phyloP scores from a whole-genome alignment of 2,329 filamentous ascomycete species.

The Hymenotorrendiella dingleyae region DNA sequence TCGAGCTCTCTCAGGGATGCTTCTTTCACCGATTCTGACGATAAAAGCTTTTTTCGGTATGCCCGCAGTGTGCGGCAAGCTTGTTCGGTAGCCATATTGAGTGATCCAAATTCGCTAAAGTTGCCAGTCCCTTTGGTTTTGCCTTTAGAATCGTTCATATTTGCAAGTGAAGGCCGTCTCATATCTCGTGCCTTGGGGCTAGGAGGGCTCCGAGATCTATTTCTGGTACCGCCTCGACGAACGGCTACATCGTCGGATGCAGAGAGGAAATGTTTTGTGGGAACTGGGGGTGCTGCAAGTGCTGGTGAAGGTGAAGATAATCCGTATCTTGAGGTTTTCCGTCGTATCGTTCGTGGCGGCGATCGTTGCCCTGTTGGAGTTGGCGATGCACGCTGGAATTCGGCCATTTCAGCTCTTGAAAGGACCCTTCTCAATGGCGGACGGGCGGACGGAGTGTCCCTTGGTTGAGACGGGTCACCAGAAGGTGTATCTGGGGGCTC shows the following conservation, averaged over 20 bases:
- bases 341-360: slow-evolving; percentile 47
- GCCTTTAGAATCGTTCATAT: slow-evolving; percentile 37
- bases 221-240: slow-evolving; percentile 17
- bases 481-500: slow-evolving; percentile 17
- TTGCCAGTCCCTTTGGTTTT: slow-evolving; percentile 42
- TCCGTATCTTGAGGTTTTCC: slow-evolving; percentile 45
- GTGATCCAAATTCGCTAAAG: slow-evolving; percentile 44
- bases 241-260: slow-evolving; percentile 24
- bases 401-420: slow-evolving; percentile 79
- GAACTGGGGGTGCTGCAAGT: slow-evolving; percentile 27
- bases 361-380: slow-evolving; percentile 43
- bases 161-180: slow-evolving; percentile 49
- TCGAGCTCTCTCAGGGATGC: slow-evolving; percentile 58
- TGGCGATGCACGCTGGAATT: slow-evolving; percentile 57
- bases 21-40: slow-evolving; percentile 48
- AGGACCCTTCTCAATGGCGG: slow-evolving; percentile 80
- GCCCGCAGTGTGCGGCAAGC: slow-evolving; percentile 55
- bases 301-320: slow-evolving; percentile 48
- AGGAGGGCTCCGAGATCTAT: slow-evolving; percentile 29
- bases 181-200: slow-evolving; percentile 28
- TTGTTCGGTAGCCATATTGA: slow-evolving; percentile 60
- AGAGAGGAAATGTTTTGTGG: slow-evolving; percentile 25
- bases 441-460: slow-evolving; percentile 48
- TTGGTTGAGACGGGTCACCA: slow-evolving; percentile 32
- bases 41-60: slow-evolving; percentile 57